These are phyloP conservation scores for Schizophyllum amplum DNA, from an alignment of 1,284 basidiomycete genomes.

Conservation along the genomic window DNA sequence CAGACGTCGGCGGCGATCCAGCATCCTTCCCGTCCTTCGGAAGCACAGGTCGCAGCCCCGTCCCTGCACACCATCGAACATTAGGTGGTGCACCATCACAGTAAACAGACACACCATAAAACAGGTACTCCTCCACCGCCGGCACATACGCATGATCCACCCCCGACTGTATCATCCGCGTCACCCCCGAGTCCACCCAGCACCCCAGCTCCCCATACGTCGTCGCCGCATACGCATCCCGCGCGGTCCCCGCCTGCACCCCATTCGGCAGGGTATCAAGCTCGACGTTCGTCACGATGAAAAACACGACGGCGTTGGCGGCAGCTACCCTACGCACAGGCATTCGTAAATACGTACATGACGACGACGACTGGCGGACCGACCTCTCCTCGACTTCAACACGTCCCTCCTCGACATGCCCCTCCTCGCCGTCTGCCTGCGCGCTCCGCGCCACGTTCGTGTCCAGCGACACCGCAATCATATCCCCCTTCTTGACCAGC, in stretches of 20 bases:
- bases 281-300: constrained; percentile 74
- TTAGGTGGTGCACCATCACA: not conserved
- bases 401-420: constrained; percentile 21
- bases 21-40: constrained; percentile 10
- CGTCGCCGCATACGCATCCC: constrained; percentile 41
- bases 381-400: constrained; percentile 19
- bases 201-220: constrained; percentile 74
- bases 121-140: constrained; percentile 48
- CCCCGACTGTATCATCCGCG: constrained; percentile 76
- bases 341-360: not conserved
- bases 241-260: constrained; percentile 6
- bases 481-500: constrained; percentile 74
- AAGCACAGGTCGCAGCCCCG: constrained; percentile 12
- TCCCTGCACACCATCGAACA: not conserved
- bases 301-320: constrained; percentile 38
- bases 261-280: constrained; percentile 43
- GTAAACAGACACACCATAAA: constrained; percentile 32
- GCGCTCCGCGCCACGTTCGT: constrained; percentile 34
- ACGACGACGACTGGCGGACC: not conserved
- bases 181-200: constrained; percentile 69
- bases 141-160: constrained; percentile 66
- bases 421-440: constrained; percentile 22
- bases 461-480: constrained; percentile 65
- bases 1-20: no score
- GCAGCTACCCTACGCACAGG: not conserved